Evolutionary conservation across 805 yeast species (phyloP).

Genomic region (Pichia nakasei): DNA sequence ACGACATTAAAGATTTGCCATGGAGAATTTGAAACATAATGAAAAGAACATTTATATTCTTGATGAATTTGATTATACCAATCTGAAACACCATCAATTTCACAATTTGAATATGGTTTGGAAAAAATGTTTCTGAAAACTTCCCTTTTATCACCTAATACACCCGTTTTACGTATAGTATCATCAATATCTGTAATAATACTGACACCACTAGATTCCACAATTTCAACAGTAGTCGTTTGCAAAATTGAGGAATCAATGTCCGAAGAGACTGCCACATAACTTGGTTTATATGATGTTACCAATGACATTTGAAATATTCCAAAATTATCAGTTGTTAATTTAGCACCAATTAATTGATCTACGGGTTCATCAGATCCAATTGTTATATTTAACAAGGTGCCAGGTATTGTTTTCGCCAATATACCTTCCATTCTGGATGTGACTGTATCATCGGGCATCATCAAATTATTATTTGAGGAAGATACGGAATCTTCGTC

Average conservation of each 20-base stretch:
- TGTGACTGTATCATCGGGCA: slow-evolving; percentile 32
- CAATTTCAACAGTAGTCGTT: slow-evolving; percentile 36
- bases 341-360: slow-evolving; percentile 25
- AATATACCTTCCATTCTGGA: slow-evolving; percentile 65
- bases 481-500: slow-evolving; percentile 16
- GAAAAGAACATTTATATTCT: slow-evolving; percentile 45
- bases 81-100: slow-evolving; percentile 60
- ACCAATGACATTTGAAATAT: slow-evolving; percentile 46
- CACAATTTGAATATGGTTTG: slow-evolving; percentile 56
- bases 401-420: slow-evolving; percentile 53
- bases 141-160: slow-evolving; percentile 77
- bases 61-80: slow-evolving; percentile 55
- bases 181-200: slow-evolving; percentile 91
- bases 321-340: slow-evolving; percentile 60
- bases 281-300: slow-evolving; percentile 54
- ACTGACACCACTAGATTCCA: slow-evolving; percentile 45
- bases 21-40: slow-evolving; percentile 94
- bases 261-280: slow-evolving; percentile 41
- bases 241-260: slow-evolving; percentile 39
- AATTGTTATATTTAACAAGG: slow-evolving; percentile 45
- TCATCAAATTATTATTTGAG: slow-evolving; percentile 9
- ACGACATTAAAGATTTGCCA: slow-evolving; percentile 72
- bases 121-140: slow-evolving; percentile 72
- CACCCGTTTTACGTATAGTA: slow-evolving; percentile 86
- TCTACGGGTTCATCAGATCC: slow-evolving; percentile 37